Base-by-base conservation (phyloP, 805 yeast species). In the Cephaloascus albidus region DNA sequence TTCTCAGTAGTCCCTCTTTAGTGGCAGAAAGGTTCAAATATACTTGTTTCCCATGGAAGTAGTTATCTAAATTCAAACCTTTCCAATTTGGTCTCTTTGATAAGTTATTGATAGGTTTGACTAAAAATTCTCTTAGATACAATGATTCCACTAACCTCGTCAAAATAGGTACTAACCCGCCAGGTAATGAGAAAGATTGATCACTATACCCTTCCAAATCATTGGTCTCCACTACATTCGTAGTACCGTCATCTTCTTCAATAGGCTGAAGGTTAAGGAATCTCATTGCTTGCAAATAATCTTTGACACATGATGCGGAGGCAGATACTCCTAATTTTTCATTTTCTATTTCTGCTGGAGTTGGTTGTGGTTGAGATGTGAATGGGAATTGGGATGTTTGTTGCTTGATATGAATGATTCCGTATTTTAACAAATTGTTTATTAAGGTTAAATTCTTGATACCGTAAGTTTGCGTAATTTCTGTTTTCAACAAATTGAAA, bases 81-180 rank as follows among this genome's bases (percentile, higher is more conserved):
- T 70, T 58, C 78, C 78, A 59, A 52, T 69, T 60, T 30, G 70
- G 68, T 32, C 70, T 49, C 36, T 51, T 56, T 40, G 53, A 54
- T 35, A 55, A 43, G 40, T 59, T 65, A 36, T 56, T 58, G 31
- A 58, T 52, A 15, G 68, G 69, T 42, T 68, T 63, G 38, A 51
- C 53, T 37, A 75, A 49, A 41, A 74, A 71, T 20, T 73, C 70
- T 34, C 89, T 60, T 37, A 70, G 72, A 46, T 80, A 76, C n/a
- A 83, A 66, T 17, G 78, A 60, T 58, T 89, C 88, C 3, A 85
- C 70, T 10, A 88, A 50, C 43, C 97, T 67, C 3, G 79, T 69
- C 2, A 76, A 61, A 3, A 90, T 55, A 2, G 98, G 97, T 0
- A 87, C 83, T 23, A 66, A 62, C 20, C 76, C 83, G 1, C 95